These are phyloP conservation scores for Vinca minor DNA, from an alignment of 257 asterid species.

Conservation along the genomic window DNA sequence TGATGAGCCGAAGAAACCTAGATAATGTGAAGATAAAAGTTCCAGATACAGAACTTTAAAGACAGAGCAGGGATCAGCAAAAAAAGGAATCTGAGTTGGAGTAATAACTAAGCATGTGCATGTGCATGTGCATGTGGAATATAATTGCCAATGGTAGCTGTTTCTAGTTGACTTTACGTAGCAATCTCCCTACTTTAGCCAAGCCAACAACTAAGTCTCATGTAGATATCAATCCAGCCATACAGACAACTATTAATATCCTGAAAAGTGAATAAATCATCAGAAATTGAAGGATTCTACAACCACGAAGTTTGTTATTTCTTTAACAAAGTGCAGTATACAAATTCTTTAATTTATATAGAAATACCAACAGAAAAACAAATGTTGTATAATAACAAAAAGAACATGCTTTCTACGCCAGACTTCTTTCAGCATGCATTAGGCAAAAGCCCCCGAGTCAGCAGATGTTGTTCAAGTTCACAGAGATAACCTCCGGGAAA, in stretches of 20 bases:
- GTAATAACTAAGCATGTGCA: constrained; percentile 9
- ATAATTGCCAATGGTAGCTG: constrained; percentile 7
- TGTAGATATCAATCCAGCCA: constrained; percentile 13
- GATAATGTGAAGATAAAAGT: constrained; percentile 11
- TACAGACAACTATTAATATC: constrained; percentile 18
- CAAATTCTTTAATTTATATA: not conserved
- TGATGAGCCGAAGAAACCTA: constrained; percentile 1
- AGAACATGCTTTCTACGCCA: not conserved
- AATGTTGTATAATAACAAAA: not conserved
- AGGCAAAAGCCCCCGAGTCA: too few relatives aligned
- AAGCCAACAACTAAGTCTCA: not conserved
- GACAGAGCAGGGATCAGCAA: constrained; percentile 27
- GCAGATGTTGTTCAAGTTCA: too few relatives aligned
- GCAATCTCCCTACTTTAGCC: constrained; percentile 10
- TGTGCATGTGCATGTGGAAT: too few relatives aligned
- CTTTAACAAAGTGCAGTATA: not conserved
- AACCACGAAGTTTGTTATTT: not conserved
- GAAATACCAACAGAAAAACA: not conserved
- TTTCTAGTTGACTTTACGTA: constrained; percentile 9
- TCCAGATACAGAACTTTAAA: constrained; percentile 27
- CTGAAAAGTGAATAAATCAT: constrained; percentile 38
- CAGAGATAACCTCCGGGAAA: not conserved
- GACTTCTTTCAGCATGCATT: not conserved
- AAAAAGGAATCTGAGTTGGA: constrained; percentile 29
- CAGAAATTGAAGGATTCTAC: constrained; percentile 18